Base-by-base conservation (phyloP, 1,284 basidiomycete species). In the Pterulicium gracile region DNA sequence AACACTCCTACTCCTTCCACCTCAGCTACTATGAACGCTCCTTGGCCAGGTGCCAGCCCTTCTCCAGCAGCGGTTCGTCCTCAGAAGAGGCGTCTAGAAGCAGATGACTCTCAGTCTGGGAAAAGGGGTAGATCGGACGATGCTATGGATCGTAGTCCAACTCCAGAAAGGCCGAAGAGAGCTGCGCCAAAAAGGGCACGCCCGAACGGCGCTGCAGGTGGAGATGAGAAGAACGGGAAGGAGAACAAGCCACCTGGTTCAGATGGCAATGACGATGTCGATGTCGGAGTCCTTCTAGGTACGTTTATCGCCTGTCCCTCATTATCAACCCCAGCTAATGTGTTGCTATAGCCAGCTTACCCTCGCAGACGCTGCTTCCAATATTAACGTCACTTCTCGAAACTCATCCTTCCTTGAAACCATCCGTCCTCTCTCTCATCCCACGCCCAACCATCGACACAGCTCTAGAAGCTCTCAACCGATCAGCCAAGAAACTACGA, bases 261-360 rank as follows among this genome's bases (percentile, higher is more conserved):
- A 19, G 52, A 61, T 23, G 72, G 69, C 24, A 76, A 76, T 17
- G 61, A 58, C 51, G 77, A 79, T 55, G 73, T 88, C 19, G 85
- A 88, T 59, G 75, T 88, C 39, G 85, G 85, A n/a, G 73, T 88
- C 42, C 61, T 88, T 50, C 68, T 88, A 48, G 86, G 85, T 87
- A 58, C 51, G 77, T 65, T 35, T 27, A n/a, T n/a, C n/a, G n/a
- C n/a, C n/a, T n/a, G n/a, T 5, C 36, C 19, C 15, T 39, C 44
- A 27, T 42, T 39, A 46, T 27, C 34, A 49, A 49, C 51, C 27
- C 45, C 50, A 45, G 43, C 22, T 47, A 42, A 50, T 50, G 21
- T 46, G 43, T 24, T 21, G 42, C 36, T 52, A 24, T 56, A 87
- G 83, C 84, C 54, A 82, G 76, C 57, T 64, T 87, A 42, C 87